These are phyloP conservation scores for Intubia oerlemansii DNA, from an alignment of 2,329 filamentous ascomycete species.

Conservation along the genomic window DNA sequence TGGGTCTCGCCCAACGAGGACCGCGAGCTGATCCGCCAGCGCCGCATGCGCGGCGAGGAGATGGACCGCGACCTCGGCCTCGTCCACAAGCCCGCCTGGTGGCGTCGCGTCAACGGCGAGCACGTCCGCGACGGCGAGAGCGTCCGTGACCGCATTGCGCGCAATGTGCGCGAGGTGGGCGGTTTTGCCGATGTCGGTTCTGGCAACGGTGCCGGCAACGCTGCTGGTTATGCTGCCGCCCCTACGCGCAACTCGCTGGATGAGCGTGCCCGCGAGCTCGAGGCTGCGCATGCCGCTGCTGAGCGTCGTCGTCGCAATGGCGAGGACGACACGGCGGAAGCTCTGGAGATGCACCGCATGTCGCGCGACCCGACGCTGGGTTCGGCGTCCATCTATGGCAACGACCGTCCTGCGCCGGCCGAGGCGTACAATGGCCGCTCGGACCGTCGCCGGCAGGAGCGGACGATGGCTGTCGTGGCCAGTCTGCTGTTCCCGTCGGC, in stretches of 20 bases:
- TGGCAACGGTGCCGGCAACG: constrained; percentile 4
- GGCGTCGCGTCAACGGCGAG: constrained; percentile 30
- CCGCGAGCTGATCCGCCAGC: constrained; percentile 39
- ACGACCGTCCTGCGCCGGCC: too few species aligned
- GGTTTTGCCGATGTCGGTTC: constrained; percentile 12
- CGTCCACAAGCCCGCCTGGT: constrained; percentile 42
- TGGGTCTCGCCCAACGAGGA: constrained; percentile 51
- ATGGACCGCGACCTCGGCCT: constrained; percentile 40
- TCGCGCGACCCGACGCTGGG: too few species aligned
- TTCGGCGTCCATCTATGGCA: too few species aligned
- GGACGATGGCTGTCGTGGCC: constrained; percentile 20
- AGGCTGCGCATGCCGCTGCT: too few species aligned
- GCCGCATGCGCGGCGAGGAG: constrained; percentile 30
- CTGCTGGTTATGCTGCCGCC: too few species aligned
- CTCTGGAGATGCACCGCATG: too few species aligned
- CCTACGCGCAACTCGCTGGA: too few species aligned
- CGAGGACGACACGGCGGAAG: too few species aligned
- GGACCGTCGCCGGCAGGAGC: constrained; percentile 22
- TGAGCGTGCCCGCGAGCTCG: too few species aligned
- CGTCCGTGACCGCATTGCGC: constrained; percentile 29
- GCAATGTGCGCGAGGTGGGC: constrained; percentile 33
- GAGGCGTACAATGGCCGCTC: constrained; percentile 19
- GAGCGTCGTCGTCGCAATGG: too few species aligned
- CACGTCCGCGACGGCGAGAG: constrained; percentile 14
- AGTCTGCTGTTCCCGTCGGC: constrained; percentile 25